Conservation (phyloP, 2,329 filamentous ascomycete species). For the Monosporascus sp. region DNA sequence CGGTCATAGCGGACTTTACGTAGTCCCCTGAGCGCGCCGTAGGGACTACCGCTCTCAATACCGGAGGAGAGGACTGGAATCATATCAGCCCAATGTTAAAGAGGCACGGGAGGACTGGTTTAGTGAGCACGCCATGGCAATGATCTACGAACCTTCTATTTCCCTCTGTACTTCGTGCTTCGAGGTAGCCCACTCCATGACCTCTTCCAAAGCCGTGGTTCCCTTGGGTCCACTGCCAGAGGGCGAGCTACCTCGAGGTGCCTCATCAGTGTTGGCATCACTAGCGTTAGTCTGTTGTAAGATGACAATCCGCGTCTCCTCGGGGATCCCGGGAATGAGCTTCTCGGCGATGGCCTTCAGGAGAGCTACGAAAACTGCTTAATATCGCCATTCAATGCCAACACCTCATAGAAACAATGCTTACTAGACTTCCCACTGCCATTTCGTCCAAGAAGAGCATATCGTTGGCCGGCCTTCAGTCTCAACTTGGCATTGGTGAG, state of each 20-base stretch:
- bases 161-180: conserved; percentile 55
- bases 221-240: conserved; percentile 6
- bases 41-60: conserved; percentile 52
- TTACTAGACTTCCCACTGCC: conserved; percentile 78
- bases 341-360: conserved; percentile 72
- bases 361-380: conserved; percentile 45
- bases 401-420: conserved; percentile 13
- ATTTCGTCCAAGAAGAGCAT: conserved; percentile 76
- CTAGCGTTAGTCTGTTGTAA: conserved; percentile 60
- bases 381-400: not conserved
- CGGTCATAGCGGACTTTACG: conserved; percentile 58
- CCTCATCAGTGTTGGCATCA: conserved; percentile 24
- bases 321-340: conserved; percentile 70
- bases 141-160: conserved; percentile 44
- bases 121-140: not conserved
- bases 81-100: not conserved
- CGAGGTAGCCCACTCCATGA: conserved; percentile 57
- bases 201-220: conserved; percentile 57
- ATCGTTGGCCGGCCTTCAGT: conserved; percentile 67
- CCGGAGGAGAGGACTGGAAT: conserved; percentile 51
- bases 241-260: conserved; percentile 10
- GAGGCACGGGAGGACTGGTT: too few relatives aligned
- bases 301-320: conserved; percentile 59
- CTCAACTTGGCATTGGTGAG: conserved; percentile 64
- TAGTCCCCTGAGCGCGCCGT: conserved; percentile 55